Conservation (phyloP, 129 eudicot genomes). For the Gnaphalium uliginosum region DNA sequence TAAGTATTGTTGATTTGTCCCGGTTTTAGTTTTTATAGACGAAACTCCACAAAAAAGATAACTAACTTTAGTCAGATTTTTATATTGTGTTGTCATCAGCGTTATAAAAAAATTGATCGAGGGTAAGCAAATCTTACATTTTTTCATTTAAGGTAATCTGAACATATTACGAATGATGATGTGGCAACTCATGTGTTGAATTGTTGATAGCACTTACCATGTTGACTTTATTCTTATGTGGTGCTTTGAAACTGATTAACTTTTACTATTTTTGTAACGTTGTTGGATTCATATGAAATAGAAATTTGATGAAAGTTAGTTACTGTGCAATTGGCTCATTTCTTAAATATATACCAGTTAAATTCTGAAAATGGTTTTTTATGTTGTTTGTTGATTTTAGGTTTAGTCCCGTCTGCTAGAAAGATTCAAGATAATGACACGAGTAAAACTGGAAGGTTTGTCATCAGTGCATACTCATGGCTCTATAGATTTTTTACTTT, state of each 20-base stretch:
- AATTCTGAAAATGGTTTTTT: background rate
- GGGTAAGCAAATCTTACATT: background rate
- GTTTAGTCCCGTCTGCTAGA: conserved; percentile 31
- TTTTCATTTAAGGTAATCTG: background rate
- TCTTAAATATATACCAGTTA: background rate
- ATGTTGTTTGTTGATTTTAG: conserved; percentile 21
- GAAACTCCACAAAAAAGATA: background rate
- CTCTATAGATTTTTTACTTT: too few relatives aligned
- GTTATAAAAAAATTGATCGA: background rate
- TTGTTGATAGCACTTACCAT: background rate
- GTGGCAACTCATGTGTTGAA: background rate
- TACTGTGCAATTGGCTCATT: background rate
- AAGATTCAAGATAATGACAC: conserved; percentile 36
- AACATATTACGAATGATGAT: background rate
- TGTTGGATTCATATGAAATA: background rate
- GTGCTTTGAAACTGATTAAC: background rate
- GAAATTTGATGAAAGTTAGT: background rate
- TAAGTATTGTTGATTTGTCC: conserved; percentile 22
- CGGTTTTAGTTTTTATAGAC: background rate
- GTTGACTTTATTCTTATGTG: background rate
- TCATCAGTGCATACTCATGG: background rate
- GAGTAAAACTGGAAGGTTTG: conserved; percentile 50
- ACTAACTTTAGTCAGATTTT: background rate
- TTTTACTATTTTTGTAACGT: background rate
- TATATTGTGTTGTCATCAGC: background rate